These are phyloP conservation scores for Emergomyces pasteurianus DNA, from an alignment of 2,329 filamentous ascomycete genomes.

Conservation along the genomic window DNA sequence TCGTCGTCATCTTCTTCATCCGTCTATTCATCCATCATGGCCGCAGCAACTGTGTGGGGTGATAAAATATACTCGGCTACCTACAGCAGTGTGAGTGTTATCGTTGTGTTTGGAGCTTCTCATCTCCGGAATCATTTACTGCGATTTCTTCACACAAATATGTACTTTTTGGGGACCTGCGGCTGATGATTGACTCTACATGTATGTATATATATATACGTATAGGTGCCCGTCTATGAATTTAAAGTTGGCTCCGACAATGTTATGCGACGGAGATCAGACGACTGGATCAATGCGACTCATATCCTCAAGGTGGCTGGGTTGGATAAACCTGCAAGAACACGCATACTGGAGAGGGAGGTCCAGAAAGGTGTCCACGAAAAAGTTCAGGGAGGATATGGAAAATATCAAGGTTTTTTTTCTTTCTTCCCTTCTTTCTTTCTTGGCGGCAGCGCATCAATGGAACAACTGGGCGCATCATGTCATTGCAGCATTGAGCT, in stretches of 20 bases:
- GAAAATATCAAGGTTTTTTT: slow-evolving; percentile 78
- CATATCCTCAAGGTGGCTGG: slow-evolving; percentile 95
- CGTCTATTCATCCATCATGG: slow-evolving; percentile 1
- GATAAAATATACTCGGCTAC: slow-evolving; percentile 51
- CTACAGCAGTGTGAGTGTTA: slow-evolving; percentile 46
- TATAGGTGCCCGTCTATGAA: slow-evolving; percentile 85
- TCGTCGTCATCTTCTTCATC: neutral
- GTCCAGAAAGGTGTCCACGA: slow-evolving; percentile 95
- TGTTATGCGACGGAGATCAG: slow-evolving; percentile 87
- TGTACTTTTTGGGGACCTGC: neutral
- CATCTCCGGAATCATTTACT: neutral
- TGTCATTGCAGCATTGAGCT: neutral
- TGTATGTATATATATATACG: too few species aligned
- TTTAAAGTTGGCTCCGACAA: slow-evolving; percentile 78
- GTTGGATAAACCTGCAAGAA: slow-evolving; percentile 92
- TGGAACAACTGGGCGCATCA: neutral
- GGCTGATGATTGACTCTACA: slow-evolving; percentile 6
- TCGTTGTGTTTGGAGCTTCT: slow-evolving; percentile 4
- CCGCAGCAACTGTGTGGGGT: neutral
- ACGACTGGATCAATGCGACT: slow-evolving; percentile 99
- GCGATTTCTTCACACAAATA: neutral
- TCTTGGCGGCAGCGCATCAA: neutral
- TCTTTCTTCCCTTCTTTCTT: slow-evolving; percentile 8
- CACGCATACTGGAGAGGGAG: slow-evolving; percentile 87
- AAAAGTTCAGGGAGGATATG: slow-evolving; percentile 96